A percentile compares a stretch with the other conserved stretches of the same genome.
Evolutionary conservation across 306 rosid species (phyloP).

Genomic region (Herpetospermum pedunculosum): DNA sequence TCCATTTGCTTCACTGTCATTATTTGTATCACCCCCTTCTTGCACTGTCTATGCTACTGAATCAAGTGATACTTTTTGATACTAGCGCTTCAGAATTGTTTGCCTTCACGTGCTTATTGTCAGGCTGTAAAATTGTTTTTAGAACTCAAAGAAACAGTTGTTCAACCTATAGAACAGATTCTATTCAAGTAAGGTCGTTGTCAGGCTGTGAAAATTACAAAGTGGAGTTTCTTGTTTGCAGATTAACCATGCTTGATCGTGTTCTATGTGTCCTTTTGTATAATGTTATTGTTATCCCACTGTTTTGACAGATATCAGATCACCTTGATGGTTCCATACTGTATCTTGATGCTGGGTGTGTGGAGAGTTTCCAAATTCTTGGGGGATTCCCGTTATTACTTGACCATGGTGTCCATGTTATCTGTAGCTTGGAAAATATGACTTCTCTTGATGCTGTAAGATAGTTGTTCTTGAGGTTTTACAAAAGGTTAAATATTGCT

Average conservation of each 20-base stretch:
- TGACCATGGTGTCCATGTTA: slow-evolving; percentile 53
- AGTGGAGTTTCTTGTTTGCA: neutral
- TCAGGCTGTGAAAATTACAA: neutral
- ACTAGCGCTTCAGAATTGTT: neutral
- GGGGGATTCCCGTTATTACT: slow-evolving; percentile 66
- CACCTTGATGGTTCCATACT: slow-evolving; percentile 57
- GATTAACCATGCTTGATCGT: neutral
- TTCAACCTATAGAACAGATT: too few species aligned
- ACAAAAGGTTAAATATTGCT: slow-evolving; percentile 8
- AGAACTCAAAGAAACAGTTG: too few species aligned
- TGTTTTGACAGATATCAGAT: slow-evolving; percentile 48
- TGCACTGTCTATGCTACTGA: neutral
- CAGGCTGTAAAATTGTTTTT: too few species aligned
- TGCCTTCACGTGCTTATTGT: neutral
- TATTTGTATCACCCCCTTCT: neutral
- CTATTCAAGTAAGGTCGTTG: too few species aligned
- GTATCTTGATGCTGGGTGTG: slow-evolving; percentile 75
- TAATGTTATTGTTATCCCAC: neutral
- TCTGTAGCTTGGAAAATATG: slow-evolving; percentile 70
- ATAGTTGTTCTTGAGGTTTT: slow-evolving; percentile 6
- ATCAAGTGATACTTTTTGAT: neutral
- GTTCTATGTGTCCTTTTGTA: neutral
- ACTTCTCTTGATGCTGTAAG: slow-evolving; percentile 49
- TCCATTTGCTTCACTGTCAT: neutral
- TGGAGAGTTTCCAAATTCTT: slow-evolving; percentile 68